Evolutionary conservation across 352 stramenopile species (phyloP), one percentile per base, ranked within the genome.

Genomic region (Nothophytophthora sp.): DNA sequence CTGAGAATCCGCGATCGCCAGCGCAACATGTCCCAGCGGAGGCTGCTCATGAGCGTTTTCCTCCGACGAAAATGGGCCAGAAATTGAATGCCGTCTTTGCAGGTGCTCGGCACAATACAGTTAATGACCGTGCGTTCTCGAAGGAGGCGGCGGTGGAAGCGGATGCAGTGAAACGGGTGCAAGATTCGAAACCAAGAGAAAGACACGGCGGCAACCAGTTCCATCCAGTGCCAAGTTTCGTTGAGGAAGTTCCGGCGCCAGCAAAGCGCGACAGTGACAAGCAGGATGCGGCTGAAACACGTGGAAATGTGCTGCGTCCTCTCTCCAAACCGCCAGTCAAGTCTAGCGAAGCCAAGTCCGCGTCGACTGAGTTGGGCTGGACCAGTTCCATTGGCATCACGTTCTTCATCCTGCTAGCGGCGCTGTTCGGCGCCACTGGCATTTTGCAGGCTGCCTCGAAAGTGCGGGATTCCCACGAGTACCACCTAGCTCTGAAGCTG

Each of bases 391-490:
- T 70, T 38, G 18, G 62, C 1, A 46, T 61, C 1, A 71, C 46
- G 8, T 70, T 72, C 10, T 53, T 20, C 13, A 16, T 81, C 9
- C 28, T 53, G 25, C 44, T 81, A 6, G 55, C 45, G 4, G 50
- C 66, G 15, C 30, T 76, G 12, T 80, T 80, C 23, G 69, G 66
- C 11, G 30, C 60, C 5, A 69, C 69, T 16, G 72, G 72, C 1
- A 30, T 80, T 7, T 55, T 83, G 5, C 69, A 61, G 33, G 72
- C 67, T 19, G 57, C 47, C 1, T 66, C 38, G 1, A 80, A 62
- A 7, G 55, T 83, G 19, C 69, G 67, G 18, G 64, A 75, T n/a
- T 62, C 72, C 4, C 58, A 81, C 36, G 69, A 70, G 36, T 83
- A 80, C 25, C 72, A 83, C 43, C 49, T 71, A 11, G 61, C 67